phyloP scores from a whole-genome alignment of 2,329 filamentous ascomycete species.

The Coniochaeta pulveracea region DNA sequence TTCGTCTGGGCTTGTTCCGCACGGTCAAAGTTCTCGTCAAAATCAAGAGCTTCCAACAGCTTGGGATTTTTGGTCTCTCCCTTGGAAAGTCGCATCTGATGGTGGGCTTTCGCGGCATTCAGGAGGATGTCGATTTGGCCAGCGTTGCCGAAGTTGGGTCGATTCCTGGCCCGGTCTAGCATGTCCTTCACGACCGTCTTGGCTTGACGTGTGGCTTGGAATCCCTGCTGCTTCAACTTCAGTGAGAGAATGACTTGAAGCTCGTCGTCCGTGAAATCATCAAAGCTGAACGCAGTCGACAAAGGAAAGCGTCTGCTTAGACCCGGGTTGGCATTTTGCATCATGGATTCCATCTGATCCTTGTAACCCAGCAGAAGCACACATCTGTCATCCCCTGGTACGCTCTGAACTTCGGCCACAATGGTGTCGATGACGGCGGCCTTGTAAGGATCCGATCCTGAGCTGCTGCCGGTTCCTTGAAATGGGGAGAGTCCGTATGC shows the following conservation, averaged over 20 bases:
- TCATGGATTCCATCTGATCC: constrained; percentile 59
- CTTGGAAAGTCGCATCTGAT: constrained; percentile 17
- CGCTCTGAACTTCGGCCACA: constrained; percentile 61
- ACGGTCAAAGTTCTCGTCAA: constrained; percentile 49
- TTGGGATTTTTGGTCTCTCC: constrained; percentile 12
- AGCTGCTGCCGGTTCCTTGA: constrained; percentile 21
- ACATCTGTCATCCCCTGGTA: constrained; percentile 59
- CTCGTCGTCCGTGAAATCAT: constrained; percentile 52
- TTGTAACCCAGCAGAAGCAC: constrained; percentile 62
- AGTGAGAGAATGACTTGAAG: constrained; percentile 47
- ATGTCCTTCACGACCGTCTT: constrained; percentile 45
- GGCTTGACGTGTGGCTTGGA: constrained; percentile 37
- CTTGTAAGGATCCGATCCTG: constrained; percentile 33
- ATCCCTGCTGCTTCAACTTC: constrained; percentile 48
- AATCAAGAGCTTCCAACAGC: constrained; percentile 29
- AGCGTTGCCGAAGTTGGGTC: constrained; percentile 60
- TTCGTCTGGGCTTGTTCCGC: constrained; percentile 33
- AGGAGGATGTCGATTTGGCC: constrained; percentile 64
- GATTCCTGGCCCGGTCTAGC: constrained; percentile 48
- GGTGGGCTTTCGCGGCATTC: constrained; percentile 36
- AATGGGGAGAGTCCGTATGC: constrained; percentile 55
- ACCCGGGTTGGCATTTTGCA: constrained; percentile 63
- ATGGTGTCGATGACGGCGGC: constrained; percentile 62
- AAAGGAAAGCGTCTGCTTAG: constrained; percentile 55
- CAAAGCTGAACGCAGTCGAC: constrained; percentile 52